Evolutionary conservation across 192 early-diverging fungal species (phyloP).

Genomic region (Podila epigama): DNA sequence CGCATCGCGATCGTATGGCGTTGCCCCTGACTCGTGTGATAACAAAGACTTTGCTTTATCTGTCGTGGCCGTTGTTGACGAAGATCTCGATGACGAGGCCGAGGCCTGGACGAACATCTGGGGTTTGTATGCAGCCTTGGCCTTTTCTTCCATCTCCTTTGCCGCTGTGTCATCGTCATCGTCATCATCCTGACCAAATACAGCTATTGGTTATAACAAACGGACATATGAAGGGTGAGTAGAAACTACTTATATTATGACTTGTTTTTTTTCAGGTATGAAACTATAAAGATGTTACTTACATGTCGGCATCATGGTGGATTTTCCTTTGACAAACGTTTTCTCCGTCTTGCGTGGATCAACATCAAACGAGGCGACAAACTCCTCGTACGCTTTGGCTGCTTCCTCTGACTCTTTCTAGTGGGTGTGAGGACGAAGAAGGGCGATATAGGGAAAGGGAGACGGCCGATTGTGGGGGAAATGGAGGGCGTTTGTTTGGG

Average conservation of each 20-base stretch:
- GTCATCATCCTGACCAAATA: slow-evolving; percentile 54
- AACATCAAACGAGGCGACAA: slow-evolving; percentile 83
- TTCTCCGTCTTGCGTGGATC: slow-evolving; percentile 50
- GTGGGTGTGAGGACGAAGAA: background rate
- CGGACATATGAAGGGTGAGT: background rate
- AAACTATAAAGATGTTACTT: background rate
- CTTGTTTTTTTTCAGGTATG: too few relatives aligned
- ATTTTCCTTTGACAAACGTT: slow-evolving; percentile 61
- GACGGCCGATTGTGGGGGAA: too few relatives aligned
- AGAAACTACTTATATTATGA: background rate
- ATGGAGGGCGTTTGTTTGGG: background rate
- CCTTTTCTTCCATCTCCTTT: slow-evolving; percentile 17
- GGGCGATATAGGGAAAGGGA: background rate
- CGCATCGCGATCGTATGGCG: slow-evolving; percentile 41
- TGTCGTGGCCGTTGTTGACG: background rate
- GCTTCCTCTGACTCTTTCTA: slow-evolving; percentile 83
- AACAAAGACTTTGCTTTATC: slow-evolving; percentile 28
- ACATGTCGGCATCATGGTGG: slow-evolving; percentile 54
- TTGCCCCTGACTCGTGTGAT: slow-evolving; percentile 42
- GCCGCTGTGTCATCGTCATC: slow-evolving; percentile 37
- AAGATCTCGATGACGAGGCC: slow-evolving; percentile 3
- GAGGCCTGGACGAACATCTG: slow-evolving; percentile 25
- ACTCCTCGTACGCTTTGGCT: slow-evolving; percentile 78
- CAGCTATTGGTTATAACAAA: slow-evolving; percentile 16
- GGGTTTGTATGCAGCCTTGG: slow-evolving; percentile 49